Conservation (phyloP, 2,329 filamentous ascomycete species). For the Trichoderma breve region DNA sequence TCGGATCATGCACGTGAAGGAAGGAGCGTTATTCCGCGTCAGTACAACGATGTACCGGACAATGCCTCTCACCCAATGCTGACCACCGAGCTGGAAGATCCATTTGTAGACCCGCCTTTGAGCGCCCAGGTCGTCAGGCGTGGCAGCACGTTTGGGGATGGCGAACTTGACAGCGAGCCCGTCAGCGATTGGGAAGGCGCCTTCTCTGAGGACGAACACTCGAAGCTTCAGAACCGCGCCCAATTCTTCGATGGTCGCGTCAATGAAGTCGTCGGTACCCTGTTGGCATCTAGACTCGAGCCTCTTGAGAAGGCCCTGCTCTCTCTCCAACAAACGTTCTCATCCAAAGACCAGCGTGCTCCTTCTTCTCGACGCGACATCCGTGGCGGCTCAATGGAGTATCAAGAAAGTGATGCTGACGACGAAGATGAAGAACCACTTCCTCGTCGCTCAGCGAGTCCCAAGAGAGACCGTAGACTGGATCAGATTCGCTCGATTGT, state of each 20-base stretch:
- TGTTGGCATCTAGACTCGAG: constrained; percentile 72
- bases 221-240: constrained; percentile 76
- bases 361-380: constrained; percentile 57
- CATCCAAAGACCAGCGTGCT: constrained; percentile 53
- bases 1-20: constrained; percentile 63
- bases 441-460: constrained; percentile 69
- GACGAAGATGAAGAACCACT: constrained; percentile 80
- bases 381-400: constrained; percentile 67
- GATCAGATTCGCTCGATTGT: constrained; percentile 77
- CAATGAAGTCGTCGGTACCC: constrained; percentile 76
- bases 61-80: constrained; percentile 46
- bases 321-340: constrained; percentile 69
- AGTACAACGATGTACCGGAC: constrained; percentile 48
- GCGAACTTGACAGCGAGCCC: constrained; percentile 53
- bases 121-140: constrained; percentile 52
- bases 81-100: constrained; percentile 60
- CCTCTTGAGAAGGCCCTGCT: constrained; percentile 79
- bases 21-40: constrained; percentile 69
- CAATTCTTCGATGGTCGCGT: constrained; percentile 90
- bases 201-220: constrained; percentile 77
- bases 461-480: constrained; percentile 71
- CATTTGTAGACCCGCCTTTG: constrained; percentile 54
- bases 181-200: constrained; percentile 91
- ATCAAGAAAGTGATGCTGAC: constrained; percentile 84
- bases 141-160: constrained; percentile 41